Evolutionary conservation across 768 basidiomycete species (phyloP), one percentile per base, ranked within the genome.

Genomic region (Boletus reticulatus): DNA sequence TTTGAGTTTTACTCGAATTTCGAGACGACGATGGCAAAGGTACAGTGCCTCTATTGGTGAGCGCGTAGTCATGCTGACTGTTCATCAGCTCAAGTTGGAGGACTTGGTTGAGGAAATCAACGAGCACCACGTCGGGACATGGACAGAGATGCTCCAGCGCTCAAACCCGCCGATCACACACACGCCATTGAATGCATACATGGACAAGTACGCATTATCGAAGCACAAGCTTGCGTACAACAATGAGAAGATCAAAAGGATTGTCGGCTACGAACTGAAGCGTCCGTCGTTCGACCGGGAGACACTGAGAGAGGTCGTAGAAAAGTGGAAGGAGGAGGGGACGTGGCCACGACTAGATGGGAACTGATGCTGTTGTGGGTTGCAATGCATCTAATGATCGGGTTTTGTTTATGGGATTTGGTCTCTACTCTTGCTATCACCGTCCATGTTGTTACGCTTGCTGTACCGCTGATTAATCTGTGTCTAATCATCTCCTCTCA

Each of bases 71-170:
- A 9, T 44, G 17, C 39, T 64, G 32, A 59, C 19, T 1, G 19
- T 5, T 31, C 14, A 31, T 24, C 62, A 90, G 86, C 74, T 89
- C 61, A 79, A 76, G 43, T 76, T 82, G 27, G 86, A 89, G 51
- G 88, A 91, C 59, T 70, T 80, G 39, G 81, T 92, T 8, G 89
- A 92, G 65, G 88, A 91, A 47, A 89, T 92, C 64, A 94, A 93
- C 65, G 90, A 92, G 65, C 81, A 84, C 46, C 92, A 94, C 65
- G 88, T 92, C 32, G 76, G 81, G 50, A 84, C 82, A 12, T 94
- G 92, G 92, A 89, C 85, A 9, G 80, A 89, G 67, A 91, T 94
- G 87, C 79, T 92, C 61, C 73, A 74, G 20, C 82, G 73, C 44
- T 87, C 91, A 36, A 80, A 82, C 38, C 89, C 89, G 24, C 87